Evolutionary conservation across 164 flowering plant genomes (phyloP), one percentile per base, ranked within the genome.

Genomic region (Buxus sempervirens): DNA sequence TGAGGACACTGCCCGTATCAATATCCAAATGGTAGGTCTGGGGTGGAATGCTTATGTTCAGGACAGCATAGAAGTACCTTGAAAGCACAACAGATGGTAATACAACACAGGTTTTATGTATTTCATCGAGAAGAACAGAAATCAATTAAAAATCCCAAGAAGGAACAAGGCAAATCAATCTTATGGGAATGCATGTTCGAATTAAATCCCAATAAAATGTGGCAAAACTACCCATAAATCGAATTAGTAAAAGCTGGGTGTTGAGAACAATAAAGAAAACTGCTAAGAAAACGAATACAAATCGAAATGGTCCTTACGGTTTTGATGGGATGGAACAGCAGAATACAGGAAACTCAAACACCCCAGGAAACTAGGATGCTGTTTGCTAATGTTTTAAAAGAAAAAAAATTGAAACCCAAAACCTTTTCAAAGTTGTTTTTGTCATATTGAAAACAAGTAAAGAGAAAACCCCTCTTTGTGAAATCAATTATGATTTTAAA

Each of bases 1-100:
- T 81, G 56, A 88, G 83, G 67, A 85, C 88, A 75, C 90, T 88
- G 53, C 90, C 90, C 5, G 86, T 79, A 77, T 88, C 93, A 36
- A 88, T 75, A 64, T 88, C 93, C 19, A 88, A 79, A 58, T 68
- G 76, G 69, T 74, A 85, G 32, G 75, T 72, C 70, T 81, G 79
- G 0, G 83, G 75, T 59, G 86, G 87, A 13, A 74, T 38, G 53
- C 93, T 89, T 19, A 88, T 70, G 21, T 62, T 55, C n/a, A 88
- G 22, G 9, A 79, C 59, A 36, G 73, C 84, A 24, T 79, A 73
- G 67, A 78, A 89, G 65, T 79, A 80, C 75, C 94, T 88, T 82
- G 70, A 75, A 25, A 71, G n/a, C 20, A 26, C 12, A n/a, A 58
- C 63, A 32, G 1, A n/a, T n/a, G n/a, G n/a, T n/a, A n/a, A n/a